Evolutionary conservation across 2,329 filamentous ascomycete genomes (phyloP).

Genomic region (Fonsecaea multimorphosa): DNA sequence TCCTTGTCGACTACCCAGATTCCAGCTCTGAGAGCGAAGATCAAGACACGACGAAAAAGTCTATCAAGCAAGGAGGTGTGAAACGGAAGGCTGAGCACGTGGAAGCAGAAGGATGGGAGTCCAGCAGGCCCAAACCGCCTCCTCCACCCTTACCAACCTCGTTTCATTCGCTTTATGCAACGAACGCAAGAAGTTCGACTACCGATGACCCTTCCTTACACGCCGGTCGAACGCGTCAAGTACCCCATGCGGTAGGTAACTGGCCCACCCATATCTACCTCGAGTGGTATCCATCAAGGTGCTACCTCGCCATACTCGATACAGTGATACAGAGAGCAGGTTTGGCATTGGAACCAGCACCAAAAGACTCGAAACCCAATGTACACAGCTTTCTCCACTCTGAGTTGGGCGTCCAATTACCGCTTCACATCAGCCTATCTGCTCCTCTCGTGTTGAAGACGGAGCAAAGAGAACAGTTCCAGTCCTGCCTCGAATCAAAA

Average conservation of each 20-base stretch:
- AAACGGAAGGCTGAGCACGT: constrained; percentile 34
- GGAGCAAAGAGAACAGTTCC: constrained; percentile 72
- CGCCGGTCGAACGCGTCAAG: constrained; percentile 79
- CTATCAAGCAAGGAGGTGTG: constrained; percentile 23
- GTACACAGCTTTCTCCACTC: constrained; percentile 71
- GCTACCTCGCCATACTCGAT: constrained; percentile 45
- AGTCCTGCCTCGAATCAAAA: constrained; percentile 58
- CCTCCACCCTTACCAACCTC: constrained; percentile 65
- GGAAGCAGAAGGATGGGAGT: constrained; percentile 34
- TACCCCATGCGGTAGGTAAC: constrained; percentile 83
- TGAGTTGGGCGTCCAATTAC: constrained; percentile 76
- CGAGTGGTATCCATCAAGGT: constrained; percentile 71
- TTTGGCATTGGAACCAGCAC: not conserved
- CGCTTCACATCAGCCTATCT: constrained; percentile 90
- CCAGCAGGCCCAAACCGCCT: constrained; percentile 25
- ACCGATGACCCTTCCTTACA: constrained; percentile 84
- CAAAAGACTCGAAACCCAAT: not conserved
- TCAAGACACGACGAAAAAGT: constrained; percentile 11
- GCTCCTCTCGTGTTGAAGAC: constrained; percentile 77
- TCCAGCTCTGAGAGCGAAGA: constrained; percentile 48
- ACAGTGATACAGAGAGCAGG: constrained; percentile 40
- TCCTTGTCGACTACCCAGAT: constrained; percentile 68
- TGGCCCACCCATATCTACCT: constrained; percentile 94
- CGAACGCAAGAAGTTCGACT: constrained; percentile 76
- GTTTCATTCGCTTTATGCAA: constrained; percentile 90